Evolutionary conservation across 148 eudicot species (phyloP).

Genomic region (Spergularia marina): DNA sequence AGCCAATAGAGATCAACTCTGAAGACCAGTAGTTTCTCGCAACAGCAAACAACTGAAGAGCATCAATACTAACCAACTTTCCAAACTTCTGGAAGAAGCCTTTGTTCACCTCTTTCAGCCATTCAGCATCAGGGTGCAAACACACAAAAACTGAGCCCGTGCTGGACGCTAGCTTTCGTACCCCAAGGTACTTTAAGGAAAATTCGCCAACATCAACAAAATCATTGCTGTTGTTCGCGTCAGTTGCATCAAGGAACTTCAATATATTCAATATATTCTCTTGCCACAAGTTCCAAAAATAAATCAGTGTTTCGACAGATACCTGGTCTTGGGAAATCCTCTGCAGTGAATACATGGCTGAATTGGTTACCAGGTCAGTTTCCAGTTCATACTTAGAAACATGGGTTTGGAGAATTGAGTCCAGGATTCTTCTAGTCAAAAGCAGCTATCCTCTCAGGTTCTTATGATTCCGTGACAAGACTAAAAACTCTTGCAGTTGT

Average conservation of each 20-base stretch:
- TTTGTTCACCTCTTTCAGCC: conserved; percentile 43
- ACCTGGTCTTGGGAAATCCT: conserved; percentile 31
- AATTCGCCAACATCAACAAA: conserved; percentile 32
- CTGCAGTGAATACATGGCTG: conserved; percentile 21
- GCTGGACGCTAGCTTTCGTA: conserved; percentile 24
- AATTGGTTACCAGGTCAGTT: conserved; percentile 16
- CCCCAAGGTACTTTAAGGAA: conserved; percentile 55
- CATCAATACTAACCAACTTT: conserved; percentile 30
- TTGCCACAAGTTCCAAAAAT: conserved; percentile 51
- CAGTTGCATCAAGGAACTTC: conserved; percentile 29
- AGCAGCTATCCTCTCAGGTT: conserved; percentile 42
- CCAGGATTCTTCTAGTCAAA: conserved; percentile 45
- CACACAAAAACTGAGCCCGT: conserved; percentile 27
- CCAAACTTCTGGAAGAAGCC: conserved; percentile 27
- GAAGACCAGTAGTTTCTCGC: conserved; percentile 34
- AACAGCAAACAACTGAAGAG: conserved; percentile 29
- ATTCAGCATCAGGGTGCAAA: conserved; percentile 48
- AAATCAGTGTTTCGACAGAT: conserved; percentile 36
- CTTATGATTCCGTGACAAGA: conserved; percentile 20
- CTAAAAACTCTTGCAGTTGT: conserved; percentile 30
- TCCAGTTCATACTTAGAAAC: conserved; percentile 36
- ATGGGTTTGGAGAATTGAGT: conserved; percentile 31
- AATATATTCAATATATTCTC: conserved; percentile 25
- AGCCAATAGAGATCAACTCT: conserved; percentile 45
- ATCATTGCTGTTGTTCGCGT: conserved; percentile 15